Evolutionary conservation across 108 stramenopile genomes (phyloP).

Genomic region (Pseudonitzschia multistriata): DNA sequence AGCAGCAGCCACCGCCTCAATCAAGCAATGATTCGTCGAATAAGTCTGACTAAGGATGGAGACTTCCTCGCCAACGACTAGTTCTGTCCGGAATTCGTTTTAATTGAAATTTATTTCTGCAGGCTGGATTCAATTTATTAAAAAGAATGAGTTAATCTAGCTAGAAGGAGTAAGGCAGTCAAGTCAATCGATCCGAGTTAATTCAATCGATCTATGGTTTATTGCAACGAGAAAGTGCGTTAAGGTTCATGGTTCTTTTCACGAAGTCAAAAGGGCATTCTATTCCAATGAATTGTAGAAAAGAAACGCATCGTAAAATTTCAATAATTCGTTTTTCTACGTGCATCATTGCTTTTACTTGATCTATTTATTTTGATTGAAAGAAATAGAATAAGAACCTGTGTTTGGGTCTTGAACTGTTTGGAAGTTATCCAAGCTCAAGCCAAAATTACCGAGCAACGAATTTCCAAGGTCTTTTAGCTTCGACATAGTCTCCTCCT

Average conservation of each 20-base stretch:
- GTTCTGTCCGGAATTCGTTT: background rate
- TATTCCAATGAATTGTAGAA: too few species aligned
- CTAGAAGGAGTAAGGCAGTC: too few species aligned
- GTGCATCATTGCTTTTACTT: too few species aligned
- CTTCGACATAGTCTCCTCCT: constrained; percentile 89
- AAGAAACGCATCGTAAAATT: too few species aligned
- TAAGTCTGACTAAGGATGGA: background rate
- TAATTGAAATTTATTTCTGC: background rate
- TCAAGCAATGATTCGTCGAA: constrained; percentile 3
- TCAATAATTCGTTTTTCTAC: background rate
- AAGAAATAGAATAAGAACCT: constrained; percentile 38
- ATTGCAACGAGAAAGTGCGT: too few species aligned
- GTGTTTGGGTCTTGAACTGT: constrained; percentile 92
- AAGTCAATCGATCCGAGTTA: too few species aligned
- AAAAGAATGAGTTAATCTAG: too few species aligned
- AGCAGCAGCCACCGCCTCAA: constrained; percentile 15
- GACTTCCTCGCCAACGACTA: background rate
- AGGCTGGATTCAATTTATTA: too few species aligned
- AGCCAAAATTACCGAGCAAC: constrained; percentile 93
- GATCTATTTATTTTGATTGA: constrained; percentile 30
- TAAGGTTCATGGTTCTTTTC: too few species aligned
- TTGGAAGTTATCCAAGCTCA: constrained; percentile 96
- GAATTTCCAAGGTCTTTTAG: constrained; percentile 97
- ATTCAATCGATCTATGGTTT: too few species aligned
- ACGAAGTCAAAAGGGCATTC: too few species aligned